Conservation (phyloP, 164 flowering plant genomes). For the Annona squamosa region DNA sequence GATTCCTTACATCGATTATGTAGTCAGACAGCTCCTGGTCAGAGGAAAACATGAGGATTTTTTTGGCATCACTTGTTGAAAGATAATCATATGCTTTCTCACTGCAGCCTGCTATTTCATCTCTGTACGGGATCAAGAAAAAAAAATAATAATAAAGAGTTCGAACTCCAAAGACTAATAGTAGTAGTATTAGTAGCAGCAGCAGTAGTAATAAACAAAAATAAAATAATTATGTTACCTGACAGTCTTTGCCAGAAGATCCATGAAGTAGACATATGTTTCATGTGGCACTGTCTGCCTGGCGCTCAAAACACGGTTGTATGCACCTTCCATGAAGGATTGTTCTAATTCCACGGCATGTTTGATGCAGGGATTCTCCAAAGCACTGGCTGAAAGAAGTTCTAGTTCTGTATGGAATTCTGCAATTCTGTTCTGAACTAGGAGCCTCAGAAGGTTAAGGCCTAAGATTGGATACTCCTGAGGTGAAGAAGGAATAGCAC, state of each 20-base stretch:
- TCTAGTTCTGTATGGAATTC: constrained; percentile 87
- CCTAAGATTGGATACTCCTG: constrained; percentile 62
- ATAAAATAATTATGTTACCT: constrained; percentile 29
- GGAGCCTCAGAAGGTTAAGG: constrained; percentile 84
- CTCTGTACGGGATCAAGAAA: constrained; percentile 47
- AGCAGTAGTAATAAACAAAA: neutral
- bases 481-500: constrained; percentile 29
- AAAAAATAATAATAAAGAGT: neutral
- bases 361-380: constrained; percentile 75
- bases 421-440: constrained; percentile 86
- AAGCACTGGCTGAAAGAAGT: constrained; percentile 56
- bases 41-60: constrained; percentile 63
- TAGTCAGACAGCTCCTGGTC: constrained; percentile 53
- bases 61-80: constrained; percentile 50
- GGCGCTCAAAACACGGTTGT: constrained; percentile 72
- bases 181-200: neutral
- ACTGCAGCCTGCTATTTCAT: constrained; percentile 95
- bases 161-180: neutral
- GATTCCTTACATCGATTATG: constrained; percentile 40
- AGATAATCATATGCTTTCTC: constrained; percentile 84
- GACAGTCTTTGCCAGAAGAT: constrained; percentile 73
- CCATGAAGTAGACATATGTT: constrained; percentile 67
- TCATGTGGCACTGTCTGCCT: constrained; percentile 68
- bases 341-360: constrained; percentile 88
- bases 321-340: constrained; percentile 95